Evolutionary conservation across 495 filamentous ascomycete genomes (phyloP), one percentile per base, ranked within the genome.

Genomic region (Daldinia concentrica): DNA sequence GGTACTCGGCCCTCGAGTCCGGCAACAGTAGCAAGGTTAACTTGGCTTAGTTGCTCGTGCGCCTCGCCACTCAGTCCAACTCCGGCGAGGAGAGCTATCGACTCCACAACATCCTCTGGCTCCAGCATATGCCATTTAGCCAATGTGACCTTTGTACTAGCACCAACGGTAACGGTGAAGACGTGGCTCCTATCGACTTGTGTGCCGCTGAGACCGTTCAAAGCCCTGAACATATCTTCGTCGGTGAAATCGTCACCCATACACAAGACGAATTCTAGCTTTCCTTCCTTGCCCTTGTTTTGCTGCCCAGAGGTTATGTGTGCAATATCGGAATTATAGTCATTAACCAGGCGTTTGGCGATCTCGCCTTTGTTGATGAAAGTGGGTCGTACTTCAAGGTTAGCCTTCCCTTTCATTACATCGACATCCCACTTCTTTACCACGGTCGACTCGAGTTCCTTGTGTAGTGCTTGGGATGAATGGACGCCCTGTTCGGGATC

Each of bases 361-460:
- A 97, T 97, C 80, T 93, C 93, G 1, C 95, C 95, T 79, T 98
- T 99, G 83, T 97, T 98, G 79, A 99, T 92, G 75, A 94, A 94
- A 1, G 86, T 93, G n/a, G 94, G 94, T 14, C 95, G 89, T n/a
- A 97, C 93, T 77, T 98, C 95, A 7, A 98, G 84, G 74, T 98
- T 97, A 58, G 94, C 94, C 78, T 98, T 99, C 56, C 95, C 95
- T 0, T 89, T 85, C 92, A 97, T 98, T 45, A 98, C 93, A 74
- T 97, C 94, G 11, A 98, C 92, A 52, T 94, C 92, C 86, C 89
- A 96, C 50, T 87, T 87, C 74, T 88, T 90, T 51, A 82, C 88
- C 7, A 97, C 90, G 0, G 89, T 91, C 4, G 85, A 82, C 75
- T 93, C 89, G 32, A 98, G 85, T 43, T 91, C 86, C 70, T 90